phyloP scores from a whole-genome alignment of 2,329 filamentous ascomycete species.

The Trichoderma atroviride region DNA sequence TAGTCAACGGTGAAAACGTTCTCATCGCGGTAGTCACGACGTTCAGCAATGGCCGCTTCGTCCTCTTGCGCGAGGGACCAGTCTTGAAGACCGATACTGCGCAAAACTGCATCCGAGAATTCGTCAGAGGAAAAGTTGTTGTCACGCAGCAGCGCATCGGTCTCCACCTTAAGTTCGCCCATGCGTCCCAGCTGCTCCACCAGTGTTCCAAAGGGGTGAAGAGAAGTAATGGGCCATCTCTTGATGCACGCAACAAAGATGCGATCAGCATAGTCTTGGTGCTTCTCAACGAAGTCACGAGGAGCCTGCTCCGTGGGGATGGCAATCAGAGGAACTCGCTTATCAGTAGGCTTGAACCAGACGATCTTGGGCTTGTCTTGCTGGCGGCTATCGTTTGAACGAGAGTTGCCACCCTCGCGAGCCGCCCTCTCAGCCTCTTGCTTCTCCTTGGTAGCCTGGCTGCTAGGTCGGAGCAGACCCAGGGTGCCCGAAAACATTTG shows the following conservation, averaged over 20 bases:
- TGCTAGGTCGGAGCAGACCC: conserved; percentile 90
- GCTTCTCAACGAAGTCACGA: conserved; percentile 96
- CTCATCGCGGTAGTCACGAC: conserved; percentile 88
- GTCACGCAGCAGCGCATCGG: conserved; percentile 92
- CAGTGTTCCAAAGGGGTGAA: conserved; percentile 96
- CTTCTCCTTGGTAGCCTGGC: conserved; percentile 98
- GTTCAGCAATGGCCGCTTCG: conserved; percentile 69
- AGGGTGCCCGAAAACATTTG: conserved; percentile 99
- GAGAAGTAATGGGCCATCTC: conserved; percentile 98
- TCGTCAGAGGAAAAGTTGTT: conserved; percentile 99
- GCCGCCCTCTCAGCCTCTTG: conserved; percentile 95
- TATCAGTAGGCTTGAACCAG: conserved; percentile 99
- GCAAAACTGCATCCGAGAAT: conserved; percentile 93
- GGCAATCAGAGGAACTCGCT: conserved; percentile 95
- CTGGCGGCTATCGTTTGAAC: conserved; percentile 73
- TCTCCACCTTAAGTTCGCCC: conserved; percentile 97
- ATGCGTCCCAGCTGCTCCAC: conserved; percentile 97
- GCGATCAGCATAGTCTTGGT: conserved; percentile 94
- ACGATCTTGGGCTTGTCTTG: conserved; percentile 99
- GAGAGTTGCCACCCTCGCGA: conserved; percentile 73
- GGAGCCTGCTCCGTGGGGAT: conserved; percentile 98
- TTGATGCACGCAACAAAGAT: conserved; percentile 99
- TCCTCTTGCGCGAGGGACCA: conserved; percentile 87
- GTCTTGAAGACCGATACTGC: conserved; percentile 88
- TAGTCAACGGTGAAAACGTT: conserved; percentile 91